Base-by-base conservation (phyloP, 2,329 filamentous ascomycete species). In the Cercospora sp. region DNA sequence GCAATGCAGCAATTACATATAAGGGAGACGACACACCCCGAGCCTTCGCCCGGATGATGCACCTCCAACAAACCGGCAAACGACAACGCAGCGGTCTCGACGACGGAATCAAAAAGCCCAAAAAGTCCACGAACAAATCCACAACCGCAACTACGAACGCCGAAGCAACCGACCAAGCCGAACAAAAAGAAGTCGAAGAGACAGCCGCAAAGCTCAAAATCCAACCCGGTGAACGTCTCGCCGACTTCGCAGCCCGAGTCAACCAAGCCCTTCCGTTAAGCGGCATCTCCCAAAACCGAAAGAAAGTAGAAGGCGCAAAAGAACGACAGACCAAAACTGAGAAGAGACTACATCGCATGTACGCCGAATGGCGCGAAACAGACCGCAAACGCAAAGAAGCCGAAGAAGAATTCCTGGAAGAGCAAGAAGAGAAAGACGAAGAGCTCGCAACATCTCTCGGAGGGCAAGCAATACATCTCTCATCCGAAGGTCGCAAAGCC, bases 21-120 rank as follows among this genome's bases (percentile, higher is more conserved):
- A 80, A 83, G 39, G 79, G 86, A 45, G 89, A 96, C 78, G 95
- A 98, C 80, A 94, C 91, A 1, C 95, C 95, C 0, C 91, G 92
- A 72, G 92, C 91, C 1, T 99, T 99, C 80, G 87, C 88, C 69
- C 89, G 93, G 12, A 82, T 98, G 70, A 95, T 98, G 91, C 88
- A 91, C 36, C 87, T 89, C 72, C 87, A 90, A 51, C 87, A 90
- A 48, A 68, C 71, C 18, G 81, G 81, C 23, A 89, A 88, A 75
- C 78, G 77, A 55, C 89, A 87, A 75, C 75, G 85, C 5, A 87
- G 85, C 9, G 89, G 90, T 6, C 83, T 96, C 8, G 90, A 96
- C 76, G 87, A 95, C 71, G 91, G 91, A n/a, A 76, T 83, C 10
- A 79, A 69, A 62, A 72, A 73, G 26, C 79, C 76, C 23, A 84